Percentiles rank a stretch among this genome's conserved stretches.
Evolutionary conservation across 2,329 filamentous ascomycete genomes (phyloP).

Genomic region (Aureobasidium lini): DNA sequence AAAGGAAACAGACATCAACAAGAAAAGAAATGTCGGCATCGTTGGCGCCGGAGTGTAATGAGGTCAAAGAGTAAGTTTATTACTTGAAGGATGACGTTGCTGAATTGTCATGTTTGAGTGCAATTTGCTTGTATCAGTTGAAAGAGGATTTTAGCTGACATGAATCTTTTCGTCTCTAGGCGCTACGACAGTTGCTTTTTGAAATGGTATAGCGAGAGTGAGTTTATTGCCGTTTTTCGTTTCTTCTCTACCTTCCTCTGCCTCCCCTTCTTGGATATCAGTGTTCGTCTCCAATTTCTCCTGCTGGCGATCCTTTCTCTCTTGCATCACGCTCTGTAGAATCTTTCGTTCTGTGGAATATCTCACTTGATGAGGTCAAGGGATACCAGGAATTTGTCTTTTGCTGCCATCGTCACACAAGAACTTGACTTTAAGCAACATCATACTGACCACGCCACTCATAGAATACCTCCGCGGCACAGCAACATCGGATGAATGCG

Average conservation of each 20-base stretch:
- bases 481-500: conserved; percentile 79
- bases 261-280: background rate
- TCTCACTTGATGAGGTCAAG: no score
- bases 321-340: no score
- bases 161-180: conserved; percentile 38
- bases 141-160: background rate
- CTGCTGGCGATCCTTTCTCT: no score
- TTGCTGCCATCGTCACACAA: no score
- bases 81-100: no score
- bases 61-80: conserved; percentile 76
- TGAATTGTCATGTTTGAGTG: no score
- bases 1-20: background rate
- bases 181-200: conserved; percentile 96
- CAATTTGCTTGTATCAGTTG: background rate
- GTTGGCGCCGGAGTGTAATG: conserved; percentile 87
- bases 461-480: conserved; percentile 79
- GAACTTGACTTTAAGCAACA: no score
- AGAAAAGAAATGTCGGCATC: conserved; percentile 75
- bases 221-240: background rate
- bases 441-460: background rate
- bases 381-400: no score
- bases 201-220: conserved; percentile 99
- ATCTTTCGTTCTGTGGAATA: no score
- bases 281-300: no score
- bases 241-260: background rate